Percentiles rank a stretch among this genome's conserved stretches.
Evolutionary conservation across 345 rosid genomes (phyloP).

Genomic region (Brassica incana): DNA sequence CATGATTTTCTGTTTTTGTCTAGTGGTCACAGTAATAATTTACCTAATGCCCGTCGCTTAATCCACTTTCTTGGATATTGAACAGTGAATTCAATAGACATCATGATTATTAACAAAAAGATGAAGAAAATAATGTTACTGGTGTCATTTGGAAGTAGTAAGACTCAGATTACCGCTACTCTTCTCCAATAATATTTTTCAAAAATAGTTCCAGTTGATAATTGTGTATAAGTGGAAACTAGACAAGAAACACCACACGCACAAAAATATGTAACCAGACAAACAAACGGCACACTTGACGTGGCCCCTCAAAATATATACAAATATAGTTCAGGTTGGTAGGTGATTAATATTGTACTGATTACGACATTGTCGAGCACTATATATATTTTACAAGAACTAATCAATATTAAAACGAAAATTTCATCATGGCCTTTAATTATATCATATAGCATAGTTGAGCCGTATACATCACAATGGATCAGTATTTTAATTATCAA

Average conservation of each 20-base stretch:
- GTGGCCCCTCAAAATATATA: conserved; percentile 33
- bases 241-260: conserved; percentile 38
- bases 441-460: conserved; percentile 16
- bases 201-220: conserved; percentile 13
- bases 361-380: conserved; percentile 40
- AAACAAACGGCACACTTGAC: conserved; percentile 31
- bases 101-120: not conserved
- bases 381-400: not conserved
- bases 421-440: not conserved
- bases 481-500: not conserved
- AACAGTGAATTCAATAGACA: not conserved
- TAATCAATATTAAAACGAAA: conserved; percentile 1
- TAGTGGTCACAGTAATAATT: not conserved
- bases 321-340: conserved; percentile 38
- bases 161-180: not conserved
- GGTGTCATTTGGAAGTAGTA: not conserved
- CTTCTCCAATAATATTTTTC: conserved; percentile 11
- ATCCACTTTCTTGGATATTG: not conserved
- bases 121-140: not conserved
- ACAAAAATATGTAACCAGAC: conserved; percentile 15
- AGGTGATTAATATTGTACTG: conserved; percentile 31
- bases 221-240: conserved; percentile 36
- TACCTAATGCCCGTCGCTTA: not conserved
- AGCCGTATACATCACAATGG: conserved; percentile 22
- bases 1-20: not conserved